phyloP scores from a whole-genome alignment of 2,329 filamentous ascomycete genomes.

The Aurifilum marmelostoma region DNA sequence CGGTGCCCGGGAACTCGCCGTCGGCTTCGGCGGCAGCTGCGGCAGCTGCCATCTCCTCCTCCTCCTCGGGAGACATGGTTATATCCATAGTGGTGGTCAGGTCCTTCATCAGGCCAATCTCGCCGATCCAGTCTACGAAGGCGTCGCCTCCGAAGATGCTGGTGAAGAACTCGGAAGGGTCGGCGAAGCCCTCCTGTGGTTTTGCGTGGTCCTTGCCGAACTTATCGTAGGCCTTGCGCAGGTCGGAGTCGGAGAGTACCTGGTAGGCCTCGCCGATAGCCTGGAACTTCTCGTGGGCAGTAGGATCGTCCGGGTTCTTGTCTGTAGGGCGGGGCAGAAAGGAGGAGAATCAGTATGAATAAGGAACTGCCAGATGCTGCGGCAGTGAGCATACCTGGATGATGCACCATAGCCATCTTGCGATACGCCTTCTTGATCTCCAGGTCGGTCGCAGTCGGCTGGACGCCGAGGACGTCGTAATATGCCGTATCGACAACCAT shows the following conservation, averaged over 20 bases:
- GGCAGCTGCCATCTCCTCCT: conserved; percentile 58
- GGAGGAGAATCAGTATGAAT: conserved; percentile 1
- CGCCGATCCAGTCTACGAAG: conserved; percentile 94
- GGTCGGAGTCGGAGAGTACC: conserved; percentile 83
- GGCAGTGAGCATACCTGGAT: conserved; percentile 66
- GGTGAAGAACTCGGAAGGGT: conserved; percentile 96
- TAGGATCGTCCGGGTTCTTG: conserved; percentile 97
- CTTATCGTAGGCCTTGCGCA: conserved; percentile 93
- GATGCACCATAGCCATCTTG: conserved; percentile 91
- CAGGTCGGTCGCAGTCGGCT: conserved; percentile 81
- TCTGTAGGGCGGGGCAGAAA: conserved; percentile 54
- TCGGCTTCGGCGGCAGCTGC: conserved; percentile 39
- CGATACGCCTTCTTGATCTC: conserved; percentile 98
- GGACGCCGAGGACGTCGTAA: conserved; percentile 84
- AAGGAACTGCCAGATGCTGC: background rate
- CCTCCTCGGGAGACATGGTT: conserved; percentile 79
- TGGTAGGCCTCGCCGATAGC: conserved; percentile 75
- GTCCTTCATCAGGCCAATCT: conserved; percentile 98
- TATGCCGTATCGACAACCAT: conserved; percentile 91
- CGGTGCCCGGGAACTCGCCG: conserved; percentile 59
- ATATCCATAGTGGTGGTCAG: conserved; percentile 98
- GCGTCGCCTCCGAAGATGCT: conserved; percentile 98
- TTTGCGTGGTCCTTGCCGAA: conserved; percentile 94
- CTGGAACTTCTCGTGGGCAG: conserved; percentile 93
- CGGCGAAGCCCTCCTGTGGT: conserved; percentile 89